phyloP scores from a whole-genome alignment of 108 stramenopile species.

The Poteriospumella lacustris region DNA sequence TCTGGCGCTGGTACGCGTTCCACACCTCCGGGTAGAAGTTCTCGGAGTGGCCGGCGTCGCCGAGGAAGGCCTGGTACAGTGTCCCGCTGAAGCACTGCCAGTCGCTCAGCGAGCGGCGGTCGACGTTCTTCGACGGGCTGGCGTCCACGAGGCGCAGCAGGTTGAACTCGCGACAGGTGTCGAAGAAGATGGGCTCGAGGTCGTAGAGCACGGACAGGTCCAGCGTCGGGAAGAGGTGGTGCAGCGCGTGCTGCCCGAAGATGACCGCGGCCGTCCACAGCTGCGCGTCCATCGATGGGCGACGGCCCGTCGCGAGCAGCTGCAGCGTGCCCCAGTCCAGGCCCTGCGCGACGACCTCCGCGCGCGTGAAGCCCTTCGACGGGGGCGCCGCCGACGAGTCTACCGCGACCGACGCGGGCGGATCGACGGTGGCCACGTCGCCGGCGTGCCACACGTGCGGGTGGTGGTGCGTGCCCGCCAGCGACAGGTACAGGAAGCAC shows the following conservation, averaged over 20 bases:
- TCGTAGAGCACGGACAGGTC: neutral
- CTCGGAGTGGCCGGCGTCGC: neutral
- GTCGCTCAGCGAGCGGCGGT: neutral
- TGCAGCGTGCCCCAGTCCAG: constrained; percentile 1
- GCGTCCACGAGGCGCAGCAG: too few relatives aligned
- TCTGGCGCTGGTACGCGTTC: neutral
- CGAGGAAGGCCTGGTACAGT: neutral
- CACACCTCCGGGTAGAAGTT: neutral
- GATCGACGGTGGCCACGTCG: neutral
- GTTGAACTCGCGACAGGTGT: neutral
- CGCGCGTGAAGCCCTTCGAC: too few relatives aligned
- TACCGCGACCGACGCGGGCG: too few relatives aligned
- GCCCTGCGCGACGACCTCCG: too few relatives aligned
- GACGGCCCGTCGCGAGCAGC: neutral
- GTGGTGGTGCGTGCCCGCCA: neutral
- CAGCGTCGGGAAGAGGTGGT: constrained; percentile 5
- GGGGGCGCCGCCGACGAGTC: too few relatives aligned
- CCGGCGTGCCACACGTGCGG: constrained; percentile 15
- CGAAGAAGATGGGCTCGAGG: neutral
- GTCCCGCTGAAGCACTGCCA: neutral
- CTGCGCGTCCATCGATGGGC: neutral
- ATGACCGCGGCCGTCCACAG: neutral
- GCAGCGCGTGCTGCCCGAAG: constrained; percentile 2
- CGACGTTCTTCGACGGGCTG: neutral
- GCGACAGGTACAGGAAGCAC: neutral